Evolutionary conservation across 805 yeast genomes (phyloP).

Genomic region (Candida loeiensis): DNA sequence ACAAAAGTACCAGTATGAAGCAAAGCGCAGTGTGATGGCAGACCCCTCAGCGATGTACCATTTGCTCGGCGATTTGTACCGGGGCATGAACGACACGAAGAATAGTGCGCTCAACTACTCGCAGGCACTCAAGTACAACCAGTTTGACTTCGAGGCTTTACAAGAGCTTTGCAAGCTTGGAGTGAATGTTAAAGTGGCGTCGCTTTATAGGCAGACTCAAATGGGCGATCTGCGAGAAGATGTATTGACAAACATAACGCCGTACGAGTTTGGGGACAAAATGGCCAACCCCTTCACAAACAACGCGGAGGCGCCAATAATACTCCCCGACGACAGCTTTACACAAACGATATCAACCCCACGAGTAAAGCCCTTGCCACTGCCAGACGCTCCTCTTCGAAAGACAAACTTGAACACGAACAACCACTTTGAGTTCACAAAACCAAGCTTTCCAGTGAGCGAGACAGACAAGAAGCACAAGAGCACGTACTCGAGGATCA

Average conservation of each 20-base stretch:
- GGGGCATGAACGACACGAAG: conserved; percentile 53
- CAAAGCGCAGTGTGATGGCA: conserved; percentile 44
- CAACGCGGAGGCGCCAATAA: conserved; percentile 14
- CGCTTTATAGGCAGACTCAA: conserved; percentile 40
- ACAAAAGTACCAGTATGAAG: conserved; percentile 36
- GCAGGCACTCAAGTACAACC: conserved; percentile 68
- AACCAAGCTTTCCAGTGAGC: conserved; percentile 25
- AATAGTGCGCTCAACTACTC: conserved; percentile 67
- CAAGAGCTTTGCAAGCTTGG: conserved; percentile 72
- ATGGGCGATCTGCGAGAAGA: conserved; percentile 8
- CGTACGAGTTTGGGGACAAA: conserved; percentile 10
- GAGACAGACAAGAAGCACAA: conserved; percentile 21
- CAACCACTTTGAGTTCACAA: conserved; percentile 27
- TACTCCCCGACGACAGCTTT: conserved; percentile 23
- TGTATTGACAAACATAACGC: not conserved
- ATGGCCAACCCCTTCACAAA: conserved; percentile 36
- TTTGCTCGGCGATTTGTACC: conserved; percentile 67
- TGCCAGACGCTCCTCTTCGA: conserved; percentile 39
- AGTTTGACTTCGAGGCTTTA: conserved; percentile 83
- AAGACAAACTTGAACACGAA: conserved; percentile 23
- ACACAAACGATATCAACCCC: conserved; percentile 29
- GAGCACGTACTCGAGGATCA: conserved; percentile 41
- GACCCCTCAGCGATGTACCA: conserved; percentile 67
- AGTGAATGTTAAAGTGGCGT: conserved; percentile 58
- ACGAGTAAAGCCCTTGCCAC: conserved; percentile 18